Base-by-base conservation (phyloP, 441 rosid species). In the Erodium chrysanthum region DNA sequence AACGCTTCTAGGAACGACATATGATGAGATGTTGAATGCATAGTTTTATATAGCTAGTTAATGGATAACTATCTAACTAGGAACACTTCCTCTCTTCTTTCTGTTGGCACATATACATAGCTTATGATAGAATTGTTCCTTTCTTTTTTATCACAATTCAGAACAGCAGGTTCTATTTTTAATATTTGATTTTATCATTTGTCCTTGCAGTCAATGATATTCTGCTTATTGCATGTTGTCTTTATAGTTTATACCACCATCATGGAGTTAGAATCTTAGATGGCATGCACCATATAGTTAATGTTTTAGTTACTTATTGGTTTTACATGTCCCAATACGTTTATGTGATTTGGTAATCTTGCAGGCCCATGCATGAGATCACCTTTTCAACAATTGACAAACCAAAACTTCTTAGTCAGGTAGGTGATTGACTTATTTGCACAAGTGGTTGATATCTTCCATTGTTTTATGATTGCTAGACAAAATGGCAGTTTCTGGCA, bases 331-430 rank as follows among this genome's bases (percentile, higher is more conserved):
- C n/a, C 15, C 56, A 50, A 50, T 50, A 50, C 58, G 4, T 50
- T 50, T 50, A 1, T 50, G 21, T 50, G 21, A 17, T 15, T 44
- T 59, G 25, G 60, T 60, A 66, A 70, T 74, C 75, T 65, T 84
- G 78, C 68, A 91, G 99, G 84, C 89, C 96, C 31, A 89, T 89
- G 97, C 96, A 88, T 29, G 97, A 90, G 81, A 86, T 94, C 71
- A 91, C 99, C 71, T 89, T 94, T 82, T 86, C 96, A 64, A 87
- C 96, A n/a, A 78, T 87, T 68, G 97, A 94, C 84, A 84, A 83
- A 83, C 96, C 90, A 7, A 94, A 91, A 81, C 96, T 91, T 71
- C 94, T 91, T 27, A 87, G 92, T 74, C 83, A 94, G 96, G 99
- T 91, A 77, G 70, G 84, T 84, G 63, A 44, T 65, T 64, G 62